A percentile compares a stretch with the other conserved stretches of the same genome.
Evolutionary conservation across 2,329 filamentous ascomycete genomes (phyloP).

Genomic region (Pestalotiopsis sp.): DNA sequence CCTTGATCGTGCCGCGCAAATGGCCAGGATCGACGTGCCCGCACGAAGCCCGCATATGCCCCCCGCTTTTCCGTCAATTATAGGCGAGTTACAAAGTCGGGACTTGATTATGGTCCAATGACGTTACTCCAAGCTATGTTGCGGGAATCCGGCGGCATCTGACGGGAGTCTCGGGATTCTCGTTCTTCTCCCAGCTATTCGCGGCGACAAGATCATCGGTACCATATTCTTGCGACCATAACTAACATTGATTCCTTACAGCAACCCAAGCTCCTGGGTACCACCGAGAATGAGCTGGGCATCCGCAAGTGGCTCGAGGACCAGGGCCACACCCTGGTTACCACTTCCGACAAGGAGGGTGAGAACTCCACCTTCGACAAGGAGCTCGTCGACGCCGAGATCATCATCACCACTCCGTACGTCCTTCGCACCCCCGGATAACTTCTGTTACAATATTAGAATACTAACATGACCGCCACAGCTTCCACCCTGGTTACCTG

Average conservation of each 20-base stretch:
- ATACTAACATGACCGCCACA: conserved; percentile 36
- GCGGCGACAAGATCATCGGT: background rate
- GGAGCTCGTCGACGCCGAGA: conserved; percentile 93
- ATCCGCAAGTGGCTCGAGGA: conserved; percentile 97
- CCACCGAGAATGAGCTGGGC: conserved; percentile 97
- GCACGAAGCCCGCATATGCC: background rate
- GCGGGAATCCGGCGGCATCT: background rate
- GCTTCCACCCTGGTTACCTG: conserved; percentile 98
- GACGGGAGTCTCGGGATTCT: background rate
- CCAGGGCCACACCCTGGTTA: conserved; percentile 93
- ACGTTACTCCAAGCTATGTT: conserved; percentile 1
- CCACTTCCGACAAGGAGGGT: conserved; percentile 96
- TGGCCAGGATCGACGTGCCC: background rate
- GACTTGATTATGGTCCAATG: conserved; percentile 4
- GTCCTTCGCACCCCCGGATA: conserved; percentile 28
- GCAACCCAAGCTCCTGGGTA: conserved; percentile 84
- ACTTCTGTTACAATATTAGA: background rate
- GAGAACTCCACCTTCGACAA: conserved; percentile 91
- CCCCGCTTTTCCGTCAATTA: conserved; percentile 2
- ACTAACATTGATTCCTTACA: conserved; percentile 29
- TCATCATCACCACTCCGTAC: conserved; percentile 98
- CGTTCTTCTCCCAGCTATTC: background rate
- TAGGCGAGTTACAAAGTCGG: background rate
- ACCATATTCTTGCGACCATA: background rate
- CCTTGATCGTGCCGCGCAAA: conserved; percentile 10